Evolutionary conservation across 2,329 filamentous ascomycete genomes (phyloP), one percentile per base, ranked within the genome.

Genomic region (Allantophomopsis cytisporea): DNA sequence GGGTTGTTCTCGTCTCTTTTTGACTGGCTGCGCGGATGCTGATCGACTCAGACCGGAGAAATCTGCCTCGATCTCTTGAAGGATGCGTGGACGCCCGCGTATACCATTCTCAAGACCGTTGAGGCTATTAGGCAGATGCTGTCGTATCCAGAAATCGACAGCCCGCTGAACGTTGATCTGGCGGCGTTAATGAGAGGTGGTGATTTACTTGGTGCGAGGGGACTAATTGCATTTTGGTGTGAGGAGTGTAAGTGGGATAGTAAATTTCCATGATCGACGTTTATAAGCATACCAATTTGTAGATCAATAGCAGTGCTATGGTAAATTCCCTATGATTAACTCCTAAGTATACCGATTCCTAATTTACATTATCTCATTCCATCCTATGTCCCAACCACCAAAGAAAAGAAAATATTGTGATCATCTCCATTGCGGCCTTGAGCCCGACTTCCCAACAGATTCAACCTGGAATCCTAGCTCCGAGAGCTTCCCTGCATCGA

Each of bases 61-160:
- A 91, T 98, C 55, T 98, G 91, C 59, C 75, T 96, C 20, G 91
- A 95, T 55, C 70, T 96, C 45, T 69, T 98, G 43, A 71, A 72
- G 54, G 71, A 80, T 40, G 71, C 72, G 14, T 96, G 89, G 89
- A 82, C 83, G 43, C 84, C 88, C 1, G 78, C 85, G 14, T 91
- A 94, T 60, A 88, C 80, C 32, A 71, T 96, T 15, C 71, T 80
- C 30, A 74, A 80, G 52, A 82, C 80, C 44, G 64, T 89, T 52
- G 79, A 82, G 50, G 76, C 76, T 36, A 71, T 89, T 46, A 73
- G 82, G 48, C 71, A 83, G 63, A 66, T 91, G 50, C 64, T 85
- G 42, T 68, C 62, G 18, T 75, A 69, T 45, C 80, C 82, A 1
- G 83, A 79, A 56, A 69, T 76, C 36, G 82, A 89, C 53, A 80